phyloP scores from a whole-genome alignment of 768 basidiomycete species.

The Amanita inopinata region DNA sequence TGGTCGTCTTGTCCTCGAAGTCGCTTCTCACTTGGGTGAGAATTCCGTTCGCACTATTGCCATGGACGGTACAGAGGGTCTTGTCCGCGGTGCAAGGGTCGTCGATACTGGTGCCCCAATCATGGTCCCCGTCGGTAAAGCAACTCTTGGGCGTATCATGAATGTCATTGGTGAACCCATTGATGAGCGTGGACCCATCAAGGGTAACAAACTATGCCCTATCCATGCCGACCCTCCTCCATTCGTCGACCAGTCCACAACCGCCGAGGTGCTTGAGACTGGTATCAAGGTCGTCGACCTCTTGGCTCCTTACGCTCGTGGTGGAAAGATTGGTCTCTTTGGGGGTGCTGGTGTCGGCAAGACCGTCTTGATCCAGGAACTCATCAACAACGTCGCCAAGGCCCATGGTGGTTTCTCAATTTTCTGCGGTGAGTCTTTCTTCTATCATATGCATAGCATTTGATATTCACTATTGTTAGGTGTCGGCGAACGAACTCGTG shows the following conservation, averaged over 20 bases:
- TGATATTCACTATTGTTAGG: slow-evolving; percentile 33
- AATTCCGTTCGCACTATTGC: slow-evolving; percentile 99
- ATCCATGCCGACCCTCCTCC: slow-evolving; percentile 97
- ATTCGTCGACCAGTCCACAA: slow-evolving; percentile 98
- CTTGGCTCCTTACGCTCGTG: slow-evolving; percentile 98
- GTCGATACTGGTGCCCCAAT: slow-evolving; percentile 96
- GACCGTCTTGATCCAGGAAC: slow-evolving; percentile 98
- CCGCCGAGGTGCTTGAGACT: slow-evolving; percentile 97
- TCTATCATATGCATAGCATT: not conserved
- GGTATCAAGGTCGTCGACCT: slow-evolving; percentile 99
- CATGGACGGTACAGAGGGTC: slow-evolving; percentile 99
- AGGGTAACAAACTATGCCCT: slow-evolving; percentile 83
- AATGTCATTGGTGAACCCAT: slow-evolving; percentile 99
- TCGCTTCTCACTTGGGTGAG: slow-evolving; percentile 97
- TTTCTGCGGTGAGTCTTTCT: slow-evolving; percentile 69
- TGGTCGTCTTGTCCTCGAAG: slow-evolving; percentile 97
- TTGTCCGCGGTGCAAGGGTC: slow-evolving; percentile 97
- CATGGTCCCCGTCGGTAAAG: slow-evolving; percentile 90
- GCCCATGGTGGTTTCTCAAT: slow-evolving; percentile 99
- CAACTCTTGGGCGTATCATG: slow-evolving; percentile 98
- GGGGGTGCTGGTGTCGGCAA: slow-evolving; percentile 99
- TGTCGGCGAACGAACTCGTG: slow-evolving; percentile 99
- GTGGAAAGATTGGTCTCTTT: slow-evolving; percentile 99
- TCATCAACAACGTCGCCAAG: slow-evolving; percentile 99
- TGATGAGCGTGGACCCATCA: slow-evolving; percentile 98